Conservation (phyloP, 371 early-diverging fungal species). For the Mucor lusitanicus region DNA sequence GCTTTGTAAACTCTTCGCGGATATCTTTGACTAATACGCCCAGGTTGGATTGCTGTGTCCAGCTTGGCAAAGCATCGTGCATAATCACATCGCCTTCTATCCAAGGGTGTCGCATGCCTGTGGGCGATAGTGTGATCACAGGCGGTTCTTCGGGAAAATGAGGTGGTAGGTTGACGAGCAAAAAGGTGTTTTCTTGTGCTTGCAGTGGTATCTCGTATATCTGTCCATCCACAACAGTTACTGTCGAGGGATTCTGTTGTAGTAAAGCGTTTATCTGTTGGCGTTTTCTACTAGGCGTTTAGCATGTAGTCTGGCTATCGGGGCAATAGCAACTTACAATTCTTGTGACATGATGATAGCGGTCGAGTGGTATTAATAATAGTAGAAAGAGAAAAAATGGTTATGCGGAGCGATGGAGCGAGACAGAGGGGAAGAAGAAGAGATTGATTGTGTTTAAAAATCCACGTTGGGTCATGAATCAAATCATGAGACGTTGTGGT, state of each 20-base stretch:
- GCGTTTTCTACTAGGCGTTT: slow-evolving; percentile 24
- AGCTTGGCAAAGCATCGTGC: slow-evolving; percentile 32
- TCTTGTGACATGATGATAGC: slow-evolving; percentile 15
- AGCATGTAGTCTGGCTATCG: not conserved
- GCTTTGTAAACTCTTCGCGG: slow-evolving; percentile 44
- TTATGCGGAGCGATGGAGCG: too few species aligned
- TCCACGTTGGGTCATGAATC: too few species aligned
- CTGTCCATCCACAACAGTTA: slow-evolving; percentile 36
- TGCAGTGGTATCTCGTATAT: slow-evolving; percentile 43
- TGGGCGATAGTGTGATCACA: slow-evolving; percentile 59
- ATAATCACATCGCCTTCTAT: slow-evolving; percentile 55
- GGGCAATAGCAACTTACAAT: slow-evolving; percentile 5
- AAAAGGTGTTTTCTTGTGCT: slow-evolving; percentile 21
- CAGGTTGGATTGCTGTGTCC: slow-evolving; percentile 39
- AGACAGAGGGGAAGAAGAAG: too few species aligned
- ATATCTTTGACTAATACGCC: slow-evolving; percentile 58
- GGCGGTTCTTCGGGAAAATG: slow-evolving; percentile 61
- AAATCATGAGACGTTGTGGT: too few species aligned
- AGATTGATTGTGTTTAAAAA: too few species aligned
- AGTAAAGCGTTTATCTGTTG: slow-evolving; percentile 46
- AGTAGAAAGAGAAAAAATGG: too few species aligned
- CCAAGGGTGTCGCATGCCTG: slow-evolving; percentile 58
- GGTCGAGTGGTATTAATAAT: too few species aligned
- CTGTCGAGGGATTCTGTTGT: slow-evolving; percentile 32
- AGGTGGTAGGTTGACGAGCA: slow-evolving; percentile 50